These are phyloP conservation scores for Collybia nuda DNA, from an alignment of 768 basidiomycete species.

Conservation along the genomic window DNA sequence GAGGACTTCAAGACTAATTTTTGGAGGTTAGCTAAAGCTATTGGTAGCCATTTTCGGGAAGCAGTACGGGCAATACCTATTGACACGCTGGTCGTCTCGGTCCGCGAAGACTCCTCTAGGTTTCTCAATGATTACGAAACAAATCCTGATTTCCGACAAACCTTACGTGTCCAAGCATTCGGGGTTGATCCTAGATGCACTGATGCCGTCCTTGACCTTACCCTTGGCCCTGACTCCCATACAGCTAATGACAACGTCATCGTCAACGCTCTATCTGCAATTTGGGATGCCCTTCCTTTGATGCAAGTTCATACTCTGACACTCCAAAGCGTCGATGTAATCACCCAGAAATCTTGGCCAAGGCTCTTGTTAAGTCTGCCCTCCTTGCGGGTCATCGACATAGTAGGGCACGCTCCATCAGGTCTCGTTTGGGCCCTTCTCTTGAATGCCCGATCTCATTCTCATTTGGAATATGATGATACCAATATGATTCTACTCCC, in stretches of 20 bases:
- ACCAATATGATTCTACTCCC: conserved; percentile 28
- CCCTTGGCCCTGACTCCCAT: conserved; percentile 24
- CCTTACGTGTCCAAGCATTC: conserved; percentile 31
- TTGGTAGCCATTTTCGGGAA: conserved; percentile 23
- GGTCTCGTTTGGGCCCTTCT: conserved; percentile 40
- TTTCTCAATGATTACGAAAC: conserved; percentile 15
- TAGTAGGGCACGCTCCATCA: conserved; percentile 35
- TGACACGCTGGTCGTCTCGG: conserved; percentile 30
- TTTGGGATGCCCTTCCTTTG: conserved; percentile 33
- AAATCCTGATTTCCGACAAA: conserved; percentile 31
- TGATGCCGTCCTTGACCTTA: conserved; percentile 29
- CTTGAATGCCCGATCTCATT: conserved; percentile 30
- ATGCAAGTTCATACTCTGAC: conserved; percentile 29
- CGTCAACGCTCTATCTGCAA: conserved; percentile 24
- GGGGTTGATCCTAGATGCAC: conserved; percentile 17
- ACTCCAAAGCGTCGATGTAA: conserved; percentile 34
- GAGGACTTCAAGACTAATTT: conserved; percentile 25
- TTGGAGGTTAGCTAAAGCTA: conserved; percentile 22
- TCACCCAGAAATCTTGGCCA: conserved; percentile 40
- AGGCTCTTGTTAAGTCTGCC: conserved; percentile 26
- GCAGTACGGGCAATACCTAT: conserved; percentile 18
- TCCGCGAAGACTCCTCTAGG: conserved; percentile 22
- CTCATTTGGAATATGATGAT: conserved; percentile 24
- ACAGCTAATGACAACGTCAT: conserved; percentile 28
- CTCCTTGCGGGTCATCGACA: conserved; percentile 33